Conservation (phyloP, 768 basidiomycete species). For the Lanmaoa pseudosensibilis region DNA sequence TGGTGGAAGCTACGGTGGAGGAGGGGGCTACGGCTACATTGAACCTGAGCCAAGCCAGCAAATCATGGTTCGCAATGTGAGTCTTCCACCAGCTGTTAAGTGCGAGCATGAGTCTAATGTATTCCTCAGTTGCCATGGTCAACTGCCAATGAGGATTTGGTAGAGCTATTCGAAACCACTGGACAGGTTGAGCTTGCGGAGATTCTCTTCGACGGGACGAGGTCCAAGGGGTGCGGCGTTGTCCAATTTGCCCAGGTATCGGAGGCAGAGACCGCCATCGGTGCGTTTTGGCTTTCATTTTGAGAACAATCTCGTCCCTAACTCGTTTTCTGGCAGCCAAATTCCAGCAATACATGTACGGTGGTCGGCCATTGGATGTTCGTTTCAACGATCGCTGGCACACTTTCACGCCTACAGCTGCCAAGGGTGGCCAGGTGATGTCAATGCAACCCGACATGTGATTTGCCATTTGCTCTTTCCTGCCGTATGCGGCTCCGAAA, state of each 20-base stretch:
- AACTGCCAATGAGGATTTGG: constrained; percentile 96
- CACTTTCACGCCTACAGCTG: constrained; percentile 84
- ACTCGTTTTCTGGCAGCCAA: constrained; percentile 53
- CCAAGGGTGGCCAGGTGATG: constrained; percentile 78
- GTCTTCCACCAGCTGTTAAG: constrained; percentile 35
- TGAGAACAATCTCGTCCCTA: background rate
- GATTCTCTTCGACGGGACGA: constrained; percentile 88
- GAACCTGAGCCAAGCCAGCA: constrained; percentile 90
- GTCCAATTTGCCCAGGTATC: constrained; percentile 87
- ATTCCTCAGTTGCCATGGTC: constrained; percentile 87
- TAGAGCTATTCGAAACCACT: constrained; percentile 97
- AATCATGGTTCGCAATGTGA: constrained; percentile 97
- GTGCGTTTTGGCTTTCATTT: constrained; percentile 38
- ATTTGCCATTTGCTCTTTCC: background rate
- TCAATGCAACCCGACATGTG: constrained; percentile 60
- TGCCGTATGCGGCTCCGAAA: background rate
- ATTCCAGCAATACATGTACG: constrained; percentile 95
- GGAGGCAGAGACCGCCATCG: constrained; percentile 94
- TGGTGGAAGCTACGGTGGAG: constrained; percentile 42
- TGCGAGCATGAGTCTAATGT: background rate
- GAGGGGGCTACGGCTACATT: constrained; percentile 40
- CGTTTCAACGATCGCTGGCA: constrained; percentile 97
- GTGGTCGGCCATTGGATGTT: constrained; percentile 86
- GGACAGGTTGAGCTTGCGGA: constrained; percentile 94
- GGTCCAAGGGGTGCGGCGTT: constrained; percentile 93